A percentile compares a stretch with the other conserved stretches of the same genome.
Evolutionary conservation across 345 rosid species (phyloP).

Genomic region (Hibiscus tridactylites): DNA sequence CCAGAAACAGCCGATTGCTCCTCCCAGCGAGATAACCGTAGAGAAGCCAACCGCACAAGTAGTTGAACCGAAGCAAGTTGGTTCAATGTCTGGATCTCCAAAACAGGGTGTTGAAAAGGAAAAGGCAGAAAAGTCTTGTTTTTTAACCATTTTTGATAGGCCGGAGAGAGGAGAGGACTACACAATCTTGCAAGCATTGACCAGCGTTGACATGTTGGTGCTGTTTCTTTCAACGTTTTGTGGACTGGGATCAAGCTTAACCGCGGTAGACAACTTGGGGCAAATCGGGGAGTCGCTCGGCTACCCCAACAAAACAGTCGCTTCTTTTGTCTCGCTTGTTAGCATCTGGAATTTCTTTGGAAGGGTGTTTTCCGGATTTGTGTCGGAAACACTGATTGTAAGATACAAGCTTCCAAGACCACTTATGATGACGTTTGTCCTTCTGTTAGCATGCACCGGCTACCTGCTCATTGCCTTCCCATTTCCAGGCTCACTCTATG

Average conservation of each 20-base stretch:
- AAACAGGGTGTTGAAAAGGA: slow-evolving; percentile 4
- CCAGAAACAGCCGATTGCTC: slow-evolving; percentile 25
- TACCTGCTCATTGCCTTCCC: slow-evolving; percentile 74
- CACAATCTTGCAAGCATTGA: slow-evolving; percentile 74
- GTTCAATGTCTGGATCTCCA: not conserved
- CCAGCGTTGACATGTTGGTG: slow-evolving; percentile 63
- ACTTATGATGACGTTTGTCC: slow-evolving; percentile 62
- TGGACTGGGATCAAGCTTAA: slow-evolving; percentile 70
- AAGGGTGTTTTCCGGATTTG: slow-evolving; percentile 73
- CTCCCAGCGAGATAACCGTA: slow-evolving; percentile 17
- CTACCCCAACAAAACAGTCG: slow-evolving; percentile 48
- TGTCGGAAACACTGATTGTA: slow-evolving; percentile 51
- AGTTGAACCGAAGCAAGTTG: slow-evolving; percentile 15
- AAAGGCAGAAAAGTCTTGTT: slow-evolving; percentile 35
- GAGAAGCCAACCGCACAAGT: slow-evolving; percentile 19
- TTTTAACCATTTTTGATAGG: slow-evolving; percentile 35
- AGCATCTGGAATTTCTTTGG: slow-evolving; percentile 93
- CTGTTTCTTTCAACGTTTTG: slow-evolving; percentile 56
- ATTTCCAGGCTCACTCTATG: slow-evolving; percentile 50
- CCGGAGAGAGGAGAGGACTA: slow-evolving; percentile 84
- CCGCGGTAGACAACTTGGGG: slow-evolving; percentile 81
- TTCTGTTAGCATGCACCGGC: slow-evolving; percentile 49
- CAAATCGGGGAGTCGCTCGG: slow-evolving; percentile 90
- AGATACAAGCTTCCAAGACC: slow-evolving; percentile 66
- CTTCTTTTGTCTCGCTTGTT: slow-evolving; percentile 64